Percentiles rank a stretch among this genome's conserved stretches.
Evolutionary conservation across 768 basidiomycete genomes (phyloP).

Genomic region (Rubroboletus pulcherrimus): DNA sequence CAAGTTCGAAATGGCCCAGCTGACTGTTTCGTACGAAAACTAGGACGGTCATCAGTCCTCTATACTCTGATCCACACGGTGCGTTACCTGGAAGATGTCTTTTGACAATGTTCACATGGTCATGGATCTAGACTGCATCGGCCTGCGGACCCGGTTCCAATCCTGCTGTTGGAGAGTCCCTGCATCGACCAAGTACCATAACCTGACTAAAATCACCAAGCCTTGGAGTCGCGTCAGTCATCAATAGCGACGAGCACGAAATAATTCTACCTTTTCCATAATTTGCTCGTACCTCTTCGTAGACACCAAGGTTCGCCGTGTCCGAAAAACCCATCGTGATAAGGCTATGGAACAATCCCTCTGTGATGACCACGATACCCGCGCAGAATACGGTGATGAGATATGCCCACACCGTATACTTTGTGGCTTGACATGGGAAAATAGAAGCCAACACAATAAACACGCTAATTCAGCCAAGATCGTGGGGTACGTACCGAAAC

Average conservation of each 20-base stretch:
- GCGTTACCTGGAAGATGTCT: neutral
- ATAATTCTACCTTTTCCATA: constrained; percentile 15
- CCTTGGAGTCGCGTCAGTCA: constrained; percentile 4
- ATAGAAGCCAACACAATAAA: neutral
- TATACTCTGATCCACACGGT: neutral
- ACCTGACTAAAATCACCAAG: constrained; percentile 9
- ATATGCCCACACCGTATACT: constrained; percentile 14
- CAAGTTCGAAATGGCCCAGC: neutral
- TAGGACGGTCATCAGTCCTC: neutral
- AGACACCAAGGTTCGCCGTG: constrained; percentile 15
- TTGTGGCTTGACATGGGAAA: constrained; percentile 6
- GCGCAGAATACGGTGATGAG: constrained; percentile 20
- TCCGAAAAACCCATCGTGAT: constrained; percentile 7
- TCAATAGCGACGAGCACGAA: neutral
- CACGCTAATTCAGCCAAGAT: neutral
- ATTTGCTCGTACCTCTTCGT: constrained; percentile 6
- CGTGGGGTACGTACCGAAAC: constrained; percentile 13
- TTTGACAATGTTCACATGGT: constrained; percentile 9
- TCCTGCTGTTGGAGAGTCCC: neutral
- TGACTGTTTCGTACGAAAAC: neutral
- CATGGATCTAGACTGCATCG: constrained; percentile 11
- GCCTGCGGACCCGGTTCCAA: neutral
- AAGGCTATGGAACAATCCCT: constrained; percentile 22
- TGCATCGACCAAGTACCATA: constrained; percentile 18
- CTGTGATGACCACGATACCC: constrained; percentile 9